phyloP scores from a whole-genome alignment of 2,329 filamentous ascomycete genomes.

The Aspergillus brasiliensis region DNA sequence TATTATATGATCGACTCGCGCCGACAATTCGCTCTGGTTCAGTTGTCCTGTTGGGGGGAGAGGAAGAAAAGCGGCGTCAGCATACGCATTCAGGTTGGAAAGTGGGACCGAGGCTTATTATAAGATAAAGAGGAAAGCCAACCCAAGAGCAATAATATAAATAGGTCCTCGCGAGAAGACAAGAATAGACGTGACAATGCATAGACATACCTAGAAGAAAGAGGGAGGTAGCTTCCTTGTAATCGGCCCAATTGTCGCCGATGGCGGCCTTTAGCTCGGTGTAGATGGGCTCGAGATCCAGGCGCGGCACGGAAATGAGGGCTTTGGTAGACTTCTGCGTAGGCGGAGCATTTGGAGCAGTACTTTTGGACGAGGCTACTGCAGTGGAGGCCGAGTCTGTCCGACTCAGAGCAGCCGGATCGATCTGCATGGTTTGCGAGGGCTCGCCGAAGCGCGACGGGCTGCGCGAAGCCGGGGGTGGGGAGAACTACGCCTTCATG shows the following conservation, averaged over 20 bases:
- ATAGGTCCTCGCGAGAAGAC: background rate
- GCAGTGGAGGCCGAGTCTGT: constrained; percentile 41
- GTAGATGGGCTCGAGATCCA: constrained; percentile 66
- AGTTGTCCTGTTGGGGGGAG: constrained; percentile 53
- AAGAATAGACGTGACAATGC: too few species aligned
- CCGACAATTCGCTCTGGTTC: constrained; percentile 63
- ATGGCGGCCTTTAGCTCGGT: constrained; percentile 62
- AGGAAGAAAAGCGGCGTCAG: constrained; percentile 26
- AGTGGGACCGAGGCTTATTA: background rate
- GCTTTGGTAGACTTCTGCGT: constrained; percentile 54
- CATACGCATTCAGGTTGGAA: constrained; percentile 1
- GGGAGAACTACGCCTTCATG: constrained; percentile 43
- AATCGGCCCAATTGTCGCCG: constrained; percentile 61
- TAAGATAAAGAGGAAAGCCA: background rate
- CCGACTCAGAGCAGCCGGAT: constrained; percentile 48
- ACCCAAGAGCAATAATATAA: background rate
- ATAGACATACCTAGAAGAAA: constrained; percentile 58
- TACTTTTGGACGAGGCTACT: constrained; percentile 34
- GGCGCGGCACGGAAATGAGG: constrained; percentile 57
- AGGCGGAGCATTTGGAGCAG: constrained; percentile 30
- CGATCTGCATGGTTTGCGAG: constrained; percentile 47
- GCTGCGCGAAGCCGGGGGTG: constrained; percentile 44
- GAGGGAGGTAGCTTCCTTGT: constrained; percentile 59
- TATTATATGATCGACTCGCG: constrained; percentile 59
- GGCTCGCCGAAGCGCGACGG: constrained; percentile 37